phyloP scores from a whole-genome alignment of 1,284 basidiomycete genomes.

The Cryptococcus maquisensis region DNA sequence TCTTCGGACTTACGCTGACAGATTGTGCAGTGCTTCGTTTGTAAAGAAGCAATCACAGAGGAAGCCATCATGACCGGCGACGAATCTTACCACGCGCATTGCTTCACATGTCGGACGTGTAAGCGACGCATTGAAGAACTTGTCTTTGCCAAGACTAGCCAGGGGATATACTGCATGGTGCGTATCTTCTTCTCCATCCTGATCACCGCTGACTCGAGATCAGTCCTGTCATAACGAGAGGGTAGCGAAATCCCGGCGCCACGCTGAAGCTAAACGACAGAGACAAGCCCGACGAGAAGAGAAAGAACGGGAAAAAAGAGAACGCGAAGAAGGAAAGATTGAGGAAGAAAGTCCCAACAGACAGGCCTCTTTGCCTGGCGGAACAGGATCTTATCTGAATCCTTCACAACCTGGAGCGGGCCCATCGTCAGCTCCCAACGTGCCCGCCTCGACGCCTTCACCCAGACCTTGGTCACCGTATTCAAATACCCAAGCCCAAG shows the following conservation, averaged over 20 bases:
- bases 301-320: conserved; percentile 31
- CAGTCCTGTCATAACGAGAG: conserved; percentile 88
- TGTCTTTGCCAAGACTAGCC: conserved; percentile 95
- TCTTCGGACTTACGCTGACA: conserved; percentile 16
- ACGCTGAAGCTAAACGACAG: conserved; percentile 68
- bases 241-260: conserved; percentile 82
- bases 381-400: too few relatives aligned
- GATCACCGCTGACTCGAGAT: conserved; percentile 2
- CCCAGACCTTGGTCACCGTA: not conserved
- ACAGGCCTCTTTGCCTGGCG: too few relatives aligned
- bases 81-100: conserved; percentile 96
- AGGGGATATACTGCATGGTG: conserved; percentile 97
- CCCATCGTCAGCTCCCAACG: too few relatives aligned
- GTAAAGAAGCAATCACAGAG: conserved; percentile 84
- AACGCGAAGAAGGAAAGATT: conserved; percentile 14
- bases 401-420: too few relatives aligned
- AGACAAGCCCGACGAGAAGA: conserved; percentile 43
- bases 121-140: conserved; percentile 92
- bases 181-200: conserved; percentile 9
- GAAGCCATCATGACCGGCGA: conserved; percentile 99
- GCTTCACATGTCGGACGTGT: conserved; percentile 97
- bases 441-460: too few relatives aligned
- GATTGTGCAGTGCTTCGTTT: conserved; percentile 69
- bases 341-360: conserved; percentile 11
- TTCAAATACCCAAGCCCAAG: too few relatives aligned